Evolutionary conservation across 2,329 filamentous ascomycete species (phyloP).

Genomic region (Ophidiomyces ophidiicola): DNA sequence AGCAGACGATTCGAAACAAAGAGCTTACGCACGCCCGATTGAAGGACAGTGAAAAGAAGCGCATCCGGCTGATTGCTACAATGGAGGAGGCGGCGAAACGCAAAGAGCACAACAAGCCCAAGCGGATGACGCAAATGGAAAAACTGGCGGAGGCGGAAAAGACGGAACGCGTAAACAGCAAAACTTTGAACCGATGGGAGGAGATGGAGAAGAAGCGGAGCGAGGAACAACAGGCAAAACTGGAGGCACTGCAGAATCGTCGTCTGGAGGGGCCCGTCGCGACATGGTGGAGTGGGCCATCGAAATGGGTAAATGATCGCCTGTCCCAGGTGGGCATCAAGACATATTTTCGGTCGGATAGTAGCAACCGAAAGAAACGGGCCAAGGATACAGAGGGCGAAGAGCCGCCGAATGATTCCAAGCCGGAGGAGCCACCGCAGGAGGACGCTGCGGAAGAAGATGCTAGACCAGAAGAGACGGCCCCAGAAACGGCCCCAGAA

Average conservation of each 20-base stretch:
- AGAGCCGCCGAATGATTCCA: slow-evolving; percentile 10
- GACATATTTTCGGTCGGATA: slow-evolving; percentile 32
- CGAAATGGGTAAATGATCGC: slow-evolving; percentile 65
- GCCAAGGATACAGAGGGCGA: too few species aligned
- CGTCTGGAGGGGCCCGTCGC: slow-evolving; percentile 81
- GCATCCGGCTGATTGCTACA: slow-evolving; percentile 39
- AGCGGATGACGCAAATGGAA: slow-evolving; percentile 75
- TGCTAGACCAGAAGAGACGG: slow-evolving; percentile 5
- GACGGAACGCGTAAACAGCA: slow-evolving; percentile 75
- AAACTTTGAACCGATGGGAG: slow-evolving; percentile 88
- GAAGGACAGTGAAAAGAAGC: slow-evolving; percentile 39
- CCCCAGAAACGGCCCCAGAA: not conserved
- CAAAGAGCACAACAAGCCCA: slow-evolving; percentile 62
- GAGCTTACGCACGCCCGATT: slow-evolving; percentile 41
- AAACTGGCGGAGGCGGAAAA: slow-evolving; percentile 68
- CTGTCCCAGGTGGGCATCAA: slow-evolving; percentile 57
- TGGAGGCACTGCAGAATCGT: slow-evolving; percentile 78
- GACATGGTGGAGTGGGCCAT: slow-evolving; percentile 85
- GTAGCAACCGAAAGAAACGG: too few species aligned
- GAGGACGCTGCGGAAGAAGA: slow-evolving; percentile 21
- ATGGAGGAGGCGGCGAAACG: slow-evolving; percentile 51
- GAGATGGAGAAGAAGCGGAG: slow-evolving; percentile 80
- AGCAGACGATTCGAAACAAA: slow-evolving; percentile 54
- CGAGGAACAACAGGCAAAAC: slow-evolving; percentile 66
- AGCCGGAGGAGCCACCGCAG: slow-evolving; percentile 15